A percentile compares a stretch with the other conserved stretches of the same genome.
phyloP scores from a whole-genome alignment of 225 moss, liverwort and hornwort genomes.

The Pseudisothecium myosuroides region DNA sequence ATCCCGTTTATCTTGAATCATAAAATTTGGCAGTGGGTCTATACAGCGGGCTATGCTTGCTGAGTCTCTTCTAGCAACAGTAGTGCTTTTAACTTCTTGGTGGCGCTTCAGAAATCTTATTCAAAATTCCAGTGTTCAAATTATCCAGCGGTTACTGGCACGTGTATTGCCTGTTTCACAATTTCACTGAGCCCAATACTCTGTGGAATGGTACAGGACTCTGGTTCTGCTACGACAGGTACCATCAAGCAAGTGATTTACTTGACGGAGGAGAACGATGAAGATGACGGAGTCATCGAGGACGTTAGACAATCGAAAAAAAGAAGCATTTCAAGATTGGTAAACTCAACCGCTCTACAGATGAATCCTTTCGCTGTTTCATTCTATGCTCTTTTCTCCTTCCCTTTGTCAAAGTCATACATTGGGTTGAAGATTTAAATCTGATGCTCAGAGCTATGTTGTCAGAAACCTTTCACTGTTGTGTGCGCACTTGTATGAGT shows the following conservation, averaged over 20 bases:
- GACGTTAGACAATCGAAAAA: conserved; percentile 5
- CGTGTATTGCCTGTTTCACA: not conserved
- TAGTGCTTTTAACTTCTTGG: not conserved
- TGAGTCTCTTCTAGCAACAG: not conserved
- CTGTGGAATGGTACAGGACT: conserved; percentile 5
- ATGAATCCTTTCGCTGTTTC: not conserved
- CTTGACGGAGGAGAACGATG: conserved; percentile 4
- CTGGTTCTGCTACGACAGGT: conserved; percentile 16
- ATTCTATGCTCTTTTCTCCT: not conserved
- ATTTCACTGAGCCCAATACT: not conserved
- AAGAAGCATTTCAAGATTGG: conserved; percentile 3
- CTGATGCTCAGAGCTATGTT: not conserved
- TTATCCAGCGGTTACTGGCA: not conserved
- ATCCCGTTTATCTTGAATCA: not conserved
- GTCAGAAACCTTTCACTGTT: not conserved
- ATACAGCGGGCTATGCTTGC: not conserved
- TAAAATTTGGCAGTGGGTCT: not conserved
- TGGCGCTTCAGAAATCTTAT: not conserved
- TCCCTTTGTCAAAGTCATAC: not conserved
- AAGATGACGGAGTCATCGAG: conserved; percentile 2
- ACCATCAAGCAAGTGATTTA: not conserved
- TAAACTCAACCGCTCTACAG: not conserved
- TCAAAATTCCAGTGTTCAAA: not conserved
- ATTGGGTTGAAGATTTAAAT: not conserved
- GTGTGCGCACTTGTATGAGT: not conserved